Conservation (phyloP, 495 filamentous ascomycete species). For the Aspergillus wentii region DNA sequence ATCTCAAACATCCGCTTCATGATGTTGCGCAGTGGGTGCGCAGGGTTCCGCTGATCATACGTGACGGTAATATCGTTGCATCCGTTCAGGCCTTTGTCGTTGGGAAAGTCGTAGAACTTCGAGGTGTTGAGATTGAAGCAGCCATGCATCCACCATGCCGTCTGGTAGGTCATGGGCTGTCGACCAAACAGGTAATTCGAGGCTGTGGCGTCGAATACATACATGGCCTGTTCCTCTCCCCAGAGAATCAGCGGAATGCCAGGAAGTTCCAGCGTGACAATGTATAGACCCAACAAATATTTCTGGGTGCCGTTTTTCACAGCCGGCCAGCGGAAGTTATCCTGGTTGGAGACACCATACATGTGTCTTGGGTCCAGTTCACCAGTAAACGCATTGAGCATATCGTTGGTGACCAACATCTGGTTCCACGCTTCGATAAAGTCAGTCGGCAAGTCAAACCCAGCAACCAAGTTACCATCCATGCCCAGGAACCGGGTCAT, state of each 20-base stretch:
- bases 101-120: conserved; percentile 41
- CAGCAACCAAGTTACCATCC: conserved; percentile 39
- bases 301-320: conserved; percentile 43
- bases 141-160: conserved; percentile 48
- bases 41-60: conserved; percentile 48
- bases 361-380: conserved; percentile 48
- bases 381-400: conserved; percentile 45
- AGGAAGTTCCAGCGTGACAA: conserved; percentile 41
- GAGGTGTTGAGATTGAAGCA: conserved; percentile 44
- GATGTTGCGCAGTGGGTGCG: conserved; percentile 45
- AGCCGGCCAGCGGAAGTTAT: conserved; percentile 49
- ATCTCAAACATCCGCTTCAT: conserved; percentile 46
- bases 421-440: conserved; percentile 40
- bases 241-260: conserved; percentile 45
- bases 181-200: conserved; percentile 48
- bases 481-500: conserved; percentile 46
- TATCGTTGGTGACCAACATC: conserved; percentile 39
- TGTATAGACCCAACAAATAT: conserved; percentile 39
- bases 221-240: conserved; percentile 52
- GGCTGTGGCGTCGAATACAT: conserved; percentile 45
- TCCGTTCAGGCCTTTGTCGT: conserved; percentile 34
- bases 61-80: conserved; percentile 46
- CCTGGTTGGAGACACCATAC: conserved; percentile 48
- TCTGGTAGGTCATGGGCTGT: conserved; percentile 42
- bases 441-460: conserved; percentile 33